A percentile compares a stretch with the other conserved stretches of the same genome.
Conservation (phyloP, 2,329 filamentous ascomycete genomes). For the Fulvia fulva region DNA sequence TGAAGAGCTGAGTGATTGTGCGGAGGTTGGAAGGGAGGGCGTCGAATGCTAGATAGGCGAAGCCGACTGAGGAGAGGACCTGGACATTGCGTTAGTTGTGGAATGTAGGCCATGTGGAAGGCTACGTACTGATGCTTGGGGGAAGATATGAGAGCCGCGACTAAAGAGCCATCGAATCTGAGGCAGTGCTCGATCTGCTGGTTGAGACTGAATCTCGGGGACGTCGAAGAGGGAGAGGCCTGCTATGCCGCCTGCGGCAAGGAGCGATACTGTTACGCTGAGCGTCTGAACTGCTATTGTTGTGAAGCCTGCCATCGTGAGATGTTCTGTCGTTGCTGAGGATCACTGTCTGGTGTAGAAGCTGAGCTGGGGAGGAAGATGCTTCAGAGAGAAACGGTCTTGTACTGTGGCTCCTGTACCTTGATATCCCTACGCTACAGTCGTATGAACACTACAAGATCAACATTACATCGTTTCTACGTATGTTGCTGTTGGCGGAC, state of each 20-base stretch:
- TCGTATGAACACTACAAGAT: not conserved
- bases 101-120: not conserved
- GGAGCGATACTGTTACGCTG: constrained; percentile 24
- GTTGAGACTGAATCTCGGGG: constrained; percentile 25
- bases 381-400: not conserved
- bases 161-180: constrained; percentile 26
- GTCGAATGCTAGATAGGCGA: constrained; percentile 25
- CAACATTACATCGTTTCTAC: not conserved
- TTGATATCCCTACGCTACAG: not conserved
- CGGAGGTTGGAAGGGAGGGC: constrained; percentile 14
- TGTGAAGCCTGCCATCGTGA: not conserved
- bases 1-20: constrained; percentile 12
- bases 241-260: constrained; percentile 25
- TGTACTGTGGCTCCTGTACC: not conserved
- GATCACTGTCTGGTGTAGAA: not conserved
- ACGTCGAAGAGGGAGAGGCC: constrained; percentile 25
- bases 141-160: constrained; percentile 27
- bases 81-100: constrained; percentile 1
- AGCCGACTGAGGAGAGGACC: constrained; percentile 20
- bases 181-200: constrained; percentile 25
- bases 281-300: constrained; percentile 8
- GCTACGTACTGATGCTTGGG: constrained; percentile 15
- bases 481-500: not conserved
- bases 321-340: not conserved
- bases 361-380: not conserved